A percentile compares a stretch with the other conserved stretches of the same genome.
phyloP scores from a whole-genome alignment of 2,329 filamentous ascomycete species.

The Drechslerella stenobrocha region DNA sequence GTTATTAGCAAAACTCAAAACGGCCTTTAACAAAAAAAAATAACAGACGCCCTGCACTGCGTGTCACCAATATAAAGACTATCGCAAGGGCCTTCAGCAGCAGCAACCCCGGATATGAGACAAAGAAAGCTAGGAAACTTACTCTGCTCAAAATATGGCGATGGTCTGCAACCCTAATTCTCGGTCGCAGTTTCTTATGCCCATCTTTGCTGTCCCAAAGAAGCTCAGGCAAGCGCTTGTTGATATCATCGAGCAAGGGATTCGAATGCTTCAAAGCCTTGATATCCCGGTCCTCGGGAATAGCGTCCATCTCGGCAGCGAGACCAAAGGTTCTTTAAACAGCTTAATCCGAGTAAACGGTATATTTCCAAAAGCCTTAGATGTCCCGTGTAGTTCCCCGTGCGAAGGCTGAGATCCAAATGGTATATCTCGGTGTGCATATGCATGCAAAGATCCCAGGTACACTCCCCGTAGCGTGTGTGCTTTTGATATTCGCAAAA shows the following conservation, averaged over 20 bases:
- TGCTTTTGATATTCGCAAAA: neutral
- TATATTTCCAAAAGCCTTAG: no score
- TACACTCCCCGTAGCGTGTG: no score
- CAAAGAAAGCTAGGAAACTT: neutral
- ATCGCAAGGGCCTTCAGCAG: no score
- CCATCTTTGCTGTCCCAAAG: constrained; percentile 62
- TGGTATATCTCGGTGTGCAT: no score
- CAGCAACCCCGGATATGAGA: no score
- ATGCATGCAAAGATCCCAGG: no score
- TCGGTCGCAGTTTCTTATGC: constrained; percentile 58
- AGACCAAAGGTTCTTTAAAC: neutral
- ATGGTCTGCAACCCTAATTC: constrained; percentile 57
- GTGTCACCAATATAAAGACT: neutral
- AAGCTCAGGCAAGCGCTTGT: constrained; percentile 61
- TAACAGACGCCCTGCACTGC: no score
- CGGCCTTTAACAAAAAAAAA: no score
- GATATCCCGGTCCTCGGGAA: constrained; percentile 63
- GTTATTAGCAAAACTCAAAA: neutral
- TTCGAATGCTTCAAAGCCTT: constrained; percentile 66
- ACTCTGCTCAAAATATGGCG: constrained; percentile 35
- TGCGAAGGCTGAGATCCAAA: no score
- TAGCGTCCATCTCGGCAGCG: constrained; percentile 62
- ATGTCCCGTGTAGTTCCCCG: no score
- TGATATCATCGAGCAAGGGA: constrained; percentile 65
- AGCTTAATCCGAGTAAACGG: neutral